Percentiles rank a stretch among this genome's conserved stretches.
Conservation (phyloP, 257 asterid genomes). For the Capsicum rhomboideum region DNA sequence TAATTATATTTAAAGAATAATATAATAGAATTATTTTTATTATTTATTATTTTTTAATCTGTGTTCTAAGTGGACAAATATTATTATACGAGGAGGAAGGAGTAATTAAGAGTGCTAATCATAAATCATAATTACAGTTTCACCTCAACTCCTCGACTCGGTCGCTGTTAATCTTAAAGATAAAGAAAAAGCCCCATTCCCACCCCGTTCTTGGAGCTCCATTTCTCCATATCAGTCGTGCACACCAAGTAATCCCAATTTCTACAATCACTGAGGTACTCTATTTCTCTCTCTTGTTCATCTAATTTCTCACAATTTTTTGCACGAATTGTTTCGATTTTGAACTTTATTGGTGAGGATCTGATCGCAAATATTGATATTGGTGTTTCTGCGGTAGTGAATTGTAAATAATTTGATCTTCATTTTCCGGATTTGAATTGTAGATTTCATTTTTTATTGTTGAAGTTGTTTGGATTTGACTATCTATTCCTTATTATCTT, state of each 20-base stretch:
- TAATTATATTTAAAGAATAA: no score
- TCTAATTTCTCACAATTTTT: neutral
- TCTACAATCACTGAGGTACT: constrained; percentile 7
- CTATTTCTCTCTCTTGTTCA: neutral
- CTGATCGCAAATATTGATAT: neutral
- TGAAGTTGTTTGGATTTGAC: neutral
- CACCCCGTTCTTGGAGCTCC: no score
- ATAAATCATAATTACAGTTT: neutral
- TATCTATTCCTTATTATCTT: neutral
- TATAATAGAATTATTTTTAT: no score
- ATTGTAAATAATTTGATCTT: neutral
- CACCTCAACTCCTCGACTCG: neutral
- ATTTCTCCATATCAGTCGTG: neutral
- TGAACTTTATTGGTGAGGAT: neutral
- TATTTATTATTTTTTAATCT: no score
- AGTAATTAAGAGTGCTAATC: neutral
- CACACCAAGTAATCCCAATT: neutral
- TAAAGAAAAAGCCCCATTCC: neutral
- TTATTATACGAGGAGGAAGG: no score
- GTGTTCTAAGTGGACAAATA: no score
- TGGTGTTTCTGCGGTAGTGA: neutral
- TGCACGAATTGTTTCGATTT: neutral
- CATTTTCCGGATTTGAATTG: neutral
- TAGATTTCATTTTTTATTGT: neutral
- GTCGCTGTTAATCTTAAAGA: no score